These are phyloP conservation scores for Trichoderma citrinoviride DNA, from an alignment of 2,329 filamentous ascomycete genomes.

Conservation along the genomic window DNA sequence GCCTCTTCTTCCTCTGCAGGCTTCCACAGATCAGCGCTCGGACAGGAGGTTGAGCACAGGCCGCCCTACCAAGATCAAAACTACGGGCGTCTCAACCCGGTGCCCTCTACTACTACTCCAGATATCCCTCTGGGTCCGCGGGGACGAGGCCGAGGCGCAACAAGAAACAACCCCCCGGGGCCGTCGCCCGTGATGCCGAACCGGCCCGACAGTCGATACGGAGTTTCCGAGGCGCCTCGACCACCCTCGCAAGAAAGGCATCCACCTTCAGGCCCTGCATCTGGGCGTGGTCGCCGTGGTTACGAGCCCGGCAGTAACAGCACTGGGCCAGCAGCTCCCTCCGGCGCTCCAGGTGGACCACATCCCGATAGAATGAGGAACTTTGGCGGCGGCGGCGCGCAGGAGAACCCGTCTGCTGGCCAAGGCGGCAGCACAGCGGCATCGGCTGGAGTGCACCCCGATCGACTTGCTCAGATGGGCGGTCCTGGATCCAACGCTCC, in stretches of 20 bases:
- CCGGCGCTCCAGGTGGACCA: slow-evolving; percentile 29
- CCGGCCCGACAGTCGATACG: slow-evolving; percentile 45
- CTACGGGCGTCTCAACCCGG: slow-evolving; percentile 60
- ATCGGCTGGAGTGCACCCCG: slow-evolving; percentile 46
- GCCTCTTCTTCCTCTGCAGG: slow-evolving; percentile 26
- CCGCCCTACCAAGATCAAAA: slow-evolving; percentile 57
- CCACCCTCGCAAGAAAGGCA: slow-evolving; percentile 49
- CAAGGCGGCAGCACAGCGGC: slow-evolving; percentile 28
- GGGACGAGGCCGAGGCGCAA: slow-evolving; percentile 46
- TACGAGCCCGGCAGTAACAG: slow-evolving; percentile 39
- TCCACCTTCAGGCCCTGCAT: slow-evolving; percentile 54
- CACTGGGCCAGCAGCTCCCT: slow-evolving; percentile 32
- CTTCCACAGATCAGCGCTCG: slow-evolving; percentile 40
- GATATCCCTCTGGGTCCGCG: slow-evolving; percentile 56
- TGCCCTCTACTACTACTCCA: slow-evolving; percentile 45
- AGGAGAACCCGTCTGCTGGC: slow-evolving; percentile 28
- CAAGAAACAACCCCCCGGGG: slow-evolving; percentile 37
- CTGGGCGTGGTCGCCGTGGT: slow-evolving; percentile 46
- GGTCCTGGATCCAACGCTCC: slow-evolving; percentile 24
- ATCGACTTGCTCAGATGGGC: slow-evolving; percentile 49
- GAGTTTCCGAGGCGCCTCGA: slow-evolving; percentile 40
- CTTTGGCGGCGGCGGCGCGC: slow-evolving; percentile 31
- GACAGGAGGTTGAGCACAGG: slow-evolving; percentile 50
- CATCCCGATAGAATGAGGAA: slow-evolving; percentile 46
- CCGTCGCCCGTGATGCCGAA: slow-evolving; percentile 38